Evolutionary conservation across 2,329 filamentous ascomycete genomes (phyloP), one percentile per base, ranked within the genome.

Genomic region (Harringtonia aguacate): DNA sequence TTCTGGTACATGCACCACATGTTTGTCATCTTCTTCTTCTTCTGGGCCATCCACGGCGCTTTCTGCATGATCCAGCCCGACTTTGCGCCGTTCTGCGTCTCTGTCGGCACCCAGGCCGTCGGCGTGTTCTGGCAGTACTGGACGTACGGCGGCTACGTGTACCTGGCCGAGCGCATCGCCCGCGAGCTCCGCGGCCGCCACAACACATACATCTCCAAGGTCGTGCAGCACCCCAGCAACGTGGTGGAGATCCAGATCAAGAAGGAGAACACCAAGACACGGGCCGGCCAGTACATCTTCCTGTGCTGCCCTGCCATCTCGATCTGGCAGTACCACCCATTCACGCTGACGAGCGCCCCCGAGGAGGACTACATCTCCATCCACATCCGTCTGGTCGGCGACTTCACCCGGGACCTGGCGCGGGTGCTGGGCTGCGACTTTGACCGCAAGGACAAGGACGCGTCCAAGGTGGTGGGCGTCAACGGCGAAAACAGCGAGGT

Each of bases 1-100:
- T 94, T 92, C 70, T 94, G 86, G 86, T 89, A 88, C 62, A 86
- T 83, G 2, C 86, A 94, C 64, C 86, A 92, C 66, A 75, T 92
- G 60, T 92, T 92, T 61, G 77, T 90, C 62, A 58, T 90, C 51
- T 92, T 92, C 73, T 92, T 92, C 68, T 70, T 90, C 53, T 89
- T 92, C 71, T 92, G 86, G 85, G 81, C 85, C n/a, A 75, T 90
- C 55, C 86, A 94, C 63, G 86, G 86, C 46, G 83, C 84, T 22
- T 92, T 88, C 67, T 90, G 86, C 64, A 90, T 92, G 86, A 90
- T 90, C 56, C 85, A 86, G 62, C 80, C 85, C 42, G 86, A 92
- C 59, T 77, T 84, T 50, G 81, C 82, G 7, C 85, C 86, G 2
- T 89, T 84, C 61, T 89, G 86, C 64, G 71, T 76, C 45, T 79